Percentiles rank a stretch among this genome's conserved stretches.
These are phyloP conservation scores for Colletotrichum tropicicola DNA, from an alignment of 2,329 filamentous ascomycete genomes.

Conservation along the genomic window DNA sequence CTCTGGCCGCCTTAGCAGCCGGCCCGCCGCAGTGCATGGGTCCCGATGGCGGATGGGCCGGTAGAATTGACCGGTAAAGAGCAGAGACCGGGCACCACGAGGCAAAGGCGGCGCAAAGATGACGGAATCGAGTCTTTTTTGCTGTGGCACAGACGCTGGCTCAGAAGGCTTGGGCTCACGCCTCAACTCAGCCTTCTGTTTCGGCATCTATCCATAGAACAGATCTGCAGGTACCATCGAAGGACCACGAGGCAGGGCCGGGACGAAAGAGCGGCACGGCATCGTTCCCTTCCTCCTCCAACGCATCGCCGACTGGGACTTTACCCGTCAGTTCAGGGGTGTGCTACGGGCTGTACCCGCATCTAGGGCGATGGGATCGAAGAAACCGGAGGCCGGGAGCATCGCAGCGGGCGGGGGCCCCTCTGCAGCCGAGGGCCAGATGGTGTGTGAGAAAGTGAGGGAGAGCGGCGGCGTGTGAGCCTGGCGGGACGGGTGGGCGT, in stretches of 20 bases:
- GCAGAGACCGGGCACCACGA: neutral
- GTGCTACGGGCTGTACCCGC: neutral
- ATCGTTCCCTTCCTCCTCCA: neutral
- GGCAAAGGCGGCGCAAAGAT: conserved; percentile 5
- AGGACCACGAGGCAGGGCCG: conserved; percentile 16
- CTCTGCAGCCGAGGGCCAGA: conserved; percentile 11
- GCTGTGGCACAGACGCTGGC: conserved; percentile 17
- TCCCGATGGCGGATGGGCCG: neutral
- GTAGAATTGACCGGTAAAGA: neutral
- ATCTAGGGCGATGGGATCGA: conserved; percentile 12
- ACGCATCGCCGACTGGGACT: neutral
- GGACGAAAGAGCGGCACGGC: conserved; percentile 5
- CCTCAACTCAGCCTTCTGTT: conserved; percentile 10
- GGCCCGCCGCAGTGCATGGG: neutral
- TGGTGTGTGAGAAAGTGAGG: conserved; percentile 8
- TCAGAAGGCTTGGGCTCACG: conserved; percentile 2
- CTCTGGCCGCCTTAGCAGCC: neutral
- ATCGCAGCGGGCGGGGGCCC: conserved; percentile 8
- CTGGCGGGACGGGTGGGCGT: conserved; percentile 9
- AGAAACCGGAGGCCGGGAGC: conserved; percentile 6
- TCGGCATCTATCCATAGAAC: conserved; percentile 11
- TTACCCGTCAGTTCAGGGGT: neutral
- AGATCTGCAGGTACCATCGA: conserved; percentile 28
- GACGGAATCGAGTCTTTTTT: neutral
- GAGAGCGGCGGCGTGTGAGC: neutral